These are phyloP conservation scores for Solanum hybrid DNA, from an alignment of 305 asterid genomes.

Conservation along the genomic window DNA sequence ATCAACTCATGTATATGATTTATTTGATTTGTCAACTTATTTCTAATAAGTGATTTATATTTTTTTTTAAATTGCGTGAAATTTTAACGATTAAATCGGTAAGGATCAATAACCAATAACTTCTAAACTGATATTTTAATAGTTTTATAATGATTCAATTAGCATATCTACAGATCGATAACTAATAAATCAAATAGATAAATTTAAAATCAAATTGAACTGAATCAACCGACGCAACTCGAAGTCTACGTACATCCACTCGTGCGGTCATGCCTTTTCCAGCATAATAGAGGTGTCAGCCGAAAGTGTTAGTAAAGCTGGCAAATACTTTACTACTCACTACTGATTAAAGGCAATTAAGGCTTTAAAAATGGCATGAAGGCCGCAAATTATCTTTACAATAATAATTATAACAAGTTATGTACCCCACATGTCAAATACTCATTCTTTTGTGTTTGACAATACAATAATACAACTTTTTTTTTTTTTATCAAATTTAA, in stretches of 20 bases:
- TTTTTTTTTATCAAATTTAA: neutral
- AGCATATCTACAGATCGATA: fast-evolving
- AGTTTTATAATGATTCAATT: neutral
- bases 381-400: neutral
- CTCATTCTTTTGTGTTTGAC: neutral
- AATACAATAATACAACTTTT: neutral
- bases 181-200: neutral
- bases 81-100: fast-evolving
- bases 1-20: fast-evolving
- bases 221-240: fast-evolving
- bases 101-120: fast-evolving
- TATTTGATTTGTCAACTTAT: neutral
- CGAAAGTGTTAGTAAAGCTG: neutral
- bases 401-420: neutral
- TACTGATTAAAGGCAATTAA: neutral
- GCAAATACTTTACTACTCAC: neutral
- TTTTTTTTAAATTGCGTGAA: neutral
- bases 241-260: neutral
- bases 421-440: neutral
- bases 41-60: neutral
- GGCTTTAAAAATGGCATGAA: neutral
- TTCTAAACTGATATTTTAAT: neutral
- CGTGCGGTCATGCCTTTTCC: neutral
- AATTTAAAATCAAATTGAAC: fast-evolving
- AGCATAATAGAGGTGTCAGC: neutral